These are phyloP conservation scores for Aspergillus latus DNA, from an alignment of 2,329 filamentous ascomycete genomes.

Conservation along the genomic window DNA sequence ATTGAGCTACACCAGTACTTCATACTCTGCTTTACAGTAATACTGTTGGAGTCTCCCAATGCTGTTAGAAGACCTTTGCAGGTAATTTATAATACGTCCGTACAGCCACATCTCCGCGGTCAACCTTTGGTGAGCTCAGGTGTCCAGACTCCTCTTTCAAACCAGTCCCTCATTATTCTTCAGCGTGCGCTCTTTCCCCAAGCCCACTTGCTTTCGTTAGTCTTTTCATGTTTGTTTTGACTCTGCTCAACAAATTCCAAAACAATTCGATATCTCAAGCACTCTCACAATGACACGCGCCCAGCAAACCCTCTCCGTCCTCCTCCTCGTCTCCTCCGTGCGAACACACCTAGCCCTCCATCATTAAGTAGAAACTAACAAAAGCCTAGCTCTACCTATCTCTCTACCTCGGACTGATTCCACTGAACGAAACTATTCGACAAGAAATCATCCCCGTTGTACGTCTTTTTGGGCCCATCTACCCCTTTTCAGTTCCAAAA, in stretches of 20 bases:
- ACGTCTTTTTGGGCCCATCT: conserved; percentile 42
- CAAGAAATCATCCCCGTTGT: conserved; percentile 86
- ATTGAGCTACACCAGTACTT: too few species aligned
- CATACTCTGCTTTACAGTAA: too few species aligned
- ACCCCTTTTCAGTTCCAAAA: neutral
- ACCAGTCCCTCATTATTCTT: conserved; percentile 7
- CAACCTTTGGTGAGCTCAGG: neutral
- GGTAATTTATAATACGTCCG: neutral
- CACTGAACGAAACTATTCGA: conserved; percentile 74
- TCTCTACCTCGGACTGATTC: conserved; percentile 78
- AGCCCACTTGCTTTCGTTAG: neutral
- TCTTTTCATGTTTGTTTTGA: neutral
- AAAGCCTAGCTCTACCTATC: conserved; percentile 75
- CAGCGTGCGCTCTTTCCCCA: conserved; percentile 6
- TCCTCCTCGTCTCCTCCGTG: conserved; percentile 85
- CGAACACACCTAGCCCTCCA: conserved; percentile 27
- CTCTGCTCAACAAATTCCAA: neutral
- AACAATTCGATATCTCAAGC: neutral
- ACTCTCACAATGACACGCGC: conserved; percentile 79
- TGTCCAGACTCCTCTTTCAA: conserved; percentile 3
- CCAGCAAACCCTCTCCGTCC: conserved; percentile 85
- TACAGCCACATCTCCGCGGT: conserved; percentile 5
- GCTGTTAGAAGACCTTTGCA: neutral
- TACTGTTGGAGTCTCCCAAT: neutral
- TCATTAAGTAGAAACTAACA: conserved; percentile 13